phyloP scores from a whole-genome alignment of 2,329 filamentous ascomycete species.

The Ceratocystis huliohia region DNA sequence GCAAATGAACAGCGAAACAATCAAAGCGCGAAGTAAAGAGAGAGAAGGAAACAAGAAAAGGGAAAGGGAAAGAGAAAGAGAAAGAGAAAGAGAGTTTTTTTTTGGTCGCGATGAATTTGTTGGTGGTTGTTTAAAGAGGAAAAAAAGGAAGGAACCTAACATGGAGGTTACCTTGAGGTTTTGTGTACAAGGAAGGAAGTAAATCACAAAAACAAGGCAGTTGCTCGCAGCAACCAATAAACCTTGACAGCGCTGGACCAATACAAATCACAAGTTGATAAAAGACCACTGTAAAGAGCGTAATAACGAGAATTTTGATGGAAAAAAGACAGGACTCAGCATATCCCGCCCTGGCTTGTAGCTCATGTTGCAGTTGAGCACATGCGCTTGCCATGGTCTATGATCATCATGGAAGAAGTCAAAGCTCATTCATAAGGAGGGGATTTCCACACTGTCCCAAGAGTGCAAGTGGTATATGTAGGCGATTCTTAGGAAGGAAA shows the following conservation, averaged over 20 bases:
- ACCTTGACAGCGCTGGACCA: background rate
- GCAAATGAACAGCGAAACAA: no score
- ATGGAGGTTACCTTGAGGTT: background rate
- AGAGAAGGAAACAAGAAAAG: background rate
- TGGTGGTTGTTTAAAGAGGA: background rate
- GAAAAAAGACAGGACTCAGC: background rate
- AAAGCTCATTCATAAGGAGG: background rate
- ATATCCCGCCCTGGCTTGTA: background rate
- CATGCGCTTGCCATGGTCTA: background rate
- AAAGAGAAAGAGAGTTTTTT: background rate
- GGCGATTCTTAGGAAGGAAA: background rate
- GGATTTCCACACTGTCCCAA: background rate
- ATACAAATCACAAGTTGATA: background rate
- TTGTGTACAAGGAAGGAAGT: background rate
- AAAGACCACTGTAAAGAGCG: background rate
- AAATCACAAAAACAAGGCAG: background rate
- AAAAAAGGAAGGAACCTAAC: background rate
- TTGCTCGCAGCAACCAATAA: constrained; percentile 6
- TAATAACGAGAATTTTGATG: background rate
- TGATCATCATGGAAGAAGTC: background rate
- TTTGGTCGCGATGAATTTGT: background rate
- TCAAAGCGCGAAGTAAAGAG: background rate
- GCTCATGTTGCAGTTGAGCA: background rate
- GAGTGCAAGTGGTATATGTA: background rate
- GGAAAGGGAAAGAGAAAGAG: background rate